Evolutionary conservation across 192 early-diverging fungal species (phyloP), one percentile per base, ranked within the genome.

Genomic region (Umbelopsis isabellina): DNA sequence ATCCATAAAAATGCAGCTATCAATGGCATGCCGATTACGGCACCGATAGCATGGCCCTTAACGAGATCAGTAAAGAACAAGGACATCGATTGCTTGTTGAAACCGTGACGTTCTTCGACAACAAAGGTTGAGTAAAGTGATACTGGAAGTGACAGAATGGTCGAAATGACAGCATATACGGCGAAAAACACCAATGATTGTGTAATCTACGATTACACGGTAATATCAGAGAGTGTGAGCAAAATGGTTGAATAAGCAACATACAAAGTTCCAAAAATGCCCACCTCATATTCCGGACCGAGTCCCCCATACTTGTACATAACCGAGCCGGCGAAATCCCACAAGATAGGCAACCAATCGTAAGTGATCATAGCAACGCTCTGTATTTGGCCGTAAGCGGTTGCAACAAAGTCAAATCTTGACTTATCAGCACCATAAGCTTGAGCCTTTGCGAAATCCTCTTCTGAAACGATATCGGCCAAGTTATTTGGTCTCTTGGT

Each of bases 61-160:
- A 92, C 65, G 69, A 85, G 70, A 75, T 98, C 97, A 1, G 86
- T 85, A 44, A 95, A 79, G 75, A 91, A 98, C 46, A 96, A 72
- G 0, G 83, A 80, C 20, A 91, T 51, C 9, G 96, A 97, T 76
- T 91, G 89, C 76, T 99, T 99, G 83, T 99, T 99, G 80, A 99
- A 98, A 5, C 96, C 96, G 77, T 97, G 95, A 27, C 86, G 81
- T 75, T 92, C 88, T 82, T 99, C 97, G 70, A 99, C 90, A 12
- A 99, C 94, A 89, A 99, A 99, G 0, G 92, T 97, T 53, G 85
- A 85, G 77, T 96, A 99, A 25, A 97, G 72, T 22, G 87, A 84
- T 61, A 95, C 90, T 8, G 97, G 97, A 52, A 96, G 73, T 15
- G 83, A 84, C 7, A 94, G 73, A 9, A 92, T 66, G 4, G 89